phyloP scores from a whole-genome alignment of 2,329 filamentous ascomycete species.

The Pseudomassariella vexata region DNA sequence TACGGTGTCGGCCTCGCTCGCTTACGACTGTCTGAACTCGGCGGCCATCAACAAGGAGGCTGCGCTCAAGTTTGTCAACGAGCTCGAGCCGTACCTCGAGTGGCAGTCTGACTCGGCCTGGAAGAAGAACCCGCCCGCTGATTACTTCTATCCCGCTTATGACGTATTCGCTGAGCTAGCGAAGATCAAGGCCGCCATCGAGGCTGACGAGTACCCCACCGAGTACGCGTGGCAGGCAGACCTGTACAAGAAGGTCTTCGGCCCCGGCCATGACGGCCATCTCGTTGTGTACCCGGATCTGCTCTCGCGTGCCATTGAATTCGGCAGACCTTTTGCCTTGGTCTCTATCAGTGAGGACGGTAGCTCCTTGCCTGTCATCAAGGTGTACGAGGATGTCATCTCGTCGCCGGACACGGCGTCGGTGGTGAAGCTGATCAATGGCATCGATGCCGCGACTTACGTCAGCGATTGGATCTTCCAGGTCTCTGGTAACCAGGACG shows the following conservation, averaged over 20 bases:
- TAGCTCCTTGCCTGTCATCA: constrained; percentile 21
- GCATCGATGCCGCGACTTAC: constrained; percentile 20
- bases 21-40: constrained; percentile 34
- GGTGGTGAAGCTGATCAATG: constrained; percentile 22
- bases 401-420: constrained; percentile 21
- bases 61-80: constrained; percentile 31
- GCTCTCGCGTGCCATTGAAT: constrained; percentile 30
- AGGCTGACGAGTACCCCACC: constrained; percentile 26
- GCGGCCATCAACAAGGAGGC: constrained; percentile 32
- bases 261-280: constrained; percentile 34
- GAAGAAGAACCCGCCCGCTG: constrained; percentile 30
- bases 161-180: constrained; percentile 30
- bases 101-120: constrained; percentile 33
- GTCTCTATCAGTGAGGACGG: constrained; percentile 24
- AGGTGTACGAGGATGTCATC: constrained; percentile 27
- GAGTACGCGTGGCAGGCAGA: constrained; percentile 36
- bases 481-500: constrained; percentile 29
- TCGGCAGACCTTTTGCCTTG: constrained; percentile 21
- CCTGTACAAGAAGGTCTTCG: constrained; percentile 30
- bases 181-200: constrained; percentile 24
- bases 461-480: constrained; percentile 22
- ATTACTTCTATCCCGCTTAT: constrained; percentile 31
- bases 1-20: constrained; percentile 29
- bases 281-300: constrained; percentile 34
- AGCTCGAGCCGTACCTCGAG: constrained; percentile 33